Conservation (phyloP, 139 green algal genomes). For the Mychonastes homosphaera region DNA sequence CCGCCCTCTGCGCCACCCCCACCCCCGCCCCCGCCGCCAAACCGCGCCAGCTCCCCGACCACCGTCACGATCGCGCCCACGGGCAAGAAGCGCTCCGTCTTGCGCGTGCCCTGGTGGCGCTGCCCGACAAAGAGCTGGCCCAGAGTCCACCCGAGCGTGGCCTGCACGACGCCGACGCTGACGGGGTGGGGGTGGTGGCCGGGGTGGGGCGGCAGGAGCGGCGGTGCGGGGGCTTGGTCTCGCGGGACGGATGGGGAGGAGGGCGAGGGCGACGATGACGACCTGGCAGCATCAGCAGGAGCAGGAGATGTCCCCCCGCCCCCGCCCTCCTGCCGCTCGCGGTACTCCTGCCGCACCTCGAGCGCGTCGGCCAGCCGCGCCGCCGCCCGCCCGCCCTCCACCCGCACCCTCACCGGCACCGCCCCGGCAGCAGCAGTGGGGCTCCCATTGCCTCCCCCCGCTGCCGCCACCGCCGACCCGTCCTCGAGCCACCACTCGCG, state of each 20-base stretch:
- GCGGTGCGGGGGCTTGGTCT: background rate
- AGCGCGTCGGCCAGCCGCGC: slow-evolving; percentile 4
- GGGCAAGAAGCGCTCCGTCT: slow-evolving; percentile 28
- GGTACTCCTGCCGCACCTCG: slow-evolving; percentile 14
- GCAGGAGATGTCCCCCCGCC: too few species aligned
- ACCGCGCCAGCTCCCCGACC: slow-evolving; percentile 38
- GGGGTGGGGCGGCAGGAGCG: background rate
- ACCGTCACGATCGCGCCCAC: slow-evolving; percentile 32
- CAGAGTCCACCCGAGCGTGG: too few species aligned
- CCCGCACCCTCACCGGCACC: too few species aligned
- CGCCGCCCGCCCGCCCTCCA: slow-evolving; percentile 7
- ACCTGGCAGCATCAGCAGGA: background rate
- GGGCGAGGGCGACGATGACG: background rate
- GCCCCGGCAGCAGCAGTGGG: too few species aligned
- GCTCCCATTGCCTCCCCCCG: too few species aligned
- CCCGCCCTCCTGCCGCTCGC: slow-evolving; percentile 4
- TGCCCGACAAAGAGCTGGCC: too few species aligned
- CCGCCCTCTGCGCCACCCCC: too few species aligned
- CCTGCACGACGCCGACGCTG: too few species aligned
- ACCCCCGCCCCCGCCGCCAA: too few species aligned
- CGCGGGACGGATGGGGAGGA: background rate
- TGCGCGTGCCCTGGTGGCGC: slow-evolving; percentile 16
- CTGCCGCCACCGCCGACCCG: too few species aligned
- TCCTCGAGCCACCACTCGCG: slow-evolving; percentile 17
- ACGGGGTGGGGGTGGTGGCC: background rate